Conservation (phyloP, 345 rosid genomes). For the Eucalyptus marginata region DNA sequence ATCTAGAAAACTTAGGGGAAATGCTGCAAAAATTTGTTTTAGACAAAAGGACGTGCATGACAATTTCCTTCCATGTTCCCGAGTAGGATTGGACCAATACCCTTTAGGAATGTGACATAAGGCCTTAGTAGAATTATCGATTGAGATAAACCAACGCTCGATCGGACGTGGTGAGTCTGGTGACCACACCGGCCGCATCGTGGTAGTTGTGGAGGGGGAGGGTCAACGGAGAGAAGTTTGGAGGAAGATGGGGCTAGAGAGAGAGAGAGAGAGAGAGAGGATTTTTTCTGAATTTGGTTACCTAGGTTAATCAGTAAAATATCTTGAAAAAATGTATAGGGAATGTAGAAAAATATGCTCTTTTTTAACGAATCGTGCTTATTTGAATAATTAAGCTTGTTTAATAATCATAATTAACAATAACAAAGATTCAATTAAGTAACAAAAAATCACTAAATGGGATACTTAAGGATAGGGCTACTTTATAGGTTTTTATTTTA, state of each 20-base stretch:
- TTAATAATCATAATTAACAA: background rate
- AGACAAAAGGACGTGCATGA: background rate
- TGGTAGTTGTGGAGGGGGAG: background rate
- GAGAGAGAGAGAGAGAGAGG: background rate
- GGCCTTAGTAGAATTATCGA: background rate
- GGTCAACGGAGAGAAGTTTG: background rate
- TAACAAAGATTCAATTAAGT: background rate
- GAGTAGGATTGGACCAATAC: background rate
- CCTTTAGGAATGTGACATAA: background rate
- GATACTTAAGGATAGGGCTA: background rate
- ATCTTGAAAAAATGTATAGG: background rate
- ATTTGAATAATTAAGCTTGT: background rate
- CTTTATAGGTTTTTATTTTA: too few relatives aligned
- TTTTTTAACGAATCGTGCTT: background rate
- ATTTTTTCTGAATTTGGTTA: background rate
- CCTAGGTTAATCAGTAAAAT: background rate
- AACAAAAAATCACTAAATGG: background rate
- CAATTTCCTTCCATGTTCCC: background rate
- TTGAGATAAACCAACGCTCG: background rate
- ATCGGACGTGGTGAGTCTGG: background rate
- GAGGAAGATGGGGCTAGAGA: background rate
- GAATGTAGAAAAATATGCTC: background rate
- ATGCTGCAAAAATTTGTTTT: background rate
- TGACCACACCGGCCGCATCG: background rate
- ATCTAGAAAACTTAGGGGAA: background rate